A percentile compares a stretch with the other conserved stretches of the same genome.
These are phyloP conservation scores for Pythium rishiriense DNA, from an alignment of 352 stramenopile species.

Conservation along the genomic window DNA sequence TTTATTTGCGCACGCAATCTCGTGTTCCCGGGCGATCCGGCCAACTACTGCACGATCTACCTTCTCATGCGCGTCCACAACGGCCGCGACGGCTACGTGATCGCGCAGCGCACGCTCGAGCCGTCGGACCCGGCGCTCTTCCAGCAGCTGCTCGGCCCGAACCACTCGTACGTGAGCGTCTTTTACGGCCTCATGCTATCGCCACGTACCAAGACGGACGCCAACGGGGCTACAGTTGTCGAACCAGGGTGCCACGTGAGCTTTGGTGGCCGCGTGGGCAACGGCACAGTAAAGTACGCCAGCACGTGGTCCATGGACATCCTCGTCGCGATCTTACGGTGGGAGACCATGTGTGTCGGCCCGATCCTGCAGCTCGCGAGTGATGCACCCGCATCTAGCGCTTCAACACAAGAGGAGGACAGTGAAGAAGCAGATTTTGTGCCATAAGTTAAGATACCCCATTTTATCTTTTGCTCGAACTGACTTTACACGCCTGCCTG, in stretches of 20 bases:
- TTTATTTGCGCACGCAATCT: constrained; percentile 31
- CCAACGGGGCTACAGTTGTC: background rate
- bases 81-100: constrained; percentile 17
- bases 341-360: constrained; percentile 27
- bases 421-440: background rate
- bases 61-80: constrained; percentile 27
- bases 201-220: background rate
- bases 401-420: background rate
- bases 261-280: constrained; percentile 29
- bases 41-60: constrained; percentile 31
- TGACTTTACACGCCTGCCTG: background rate
- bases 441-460: background rate
- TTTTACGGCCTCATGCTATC: constrained; percentile 30
- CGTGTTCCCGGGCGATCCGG: constrained; percentile 23
- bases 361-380: constrained; percentile 23
- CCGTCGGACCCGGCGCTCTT: constrained; percentile 16
- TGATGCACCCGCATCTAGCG: background rate
- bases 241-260: constrained; percentile 23
- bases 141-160: constrained; percentile 6
- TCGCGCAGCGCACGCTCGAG: constrained; percentile 29
- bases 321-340: constrained; percentile 29
- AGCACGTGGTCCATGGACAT: constrained; percentile 28
- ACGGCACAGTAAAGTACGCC: constrained; percentile 28
- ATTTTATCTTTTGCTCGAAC: no score
- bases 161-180: constrained; percentile 27